A percentile compares a stretch with the other conserved stretches of the same genome.
Conservation (phyloP, 2,329 filamentous ascomycete species). For the Phialocephala sp. region DNA sequence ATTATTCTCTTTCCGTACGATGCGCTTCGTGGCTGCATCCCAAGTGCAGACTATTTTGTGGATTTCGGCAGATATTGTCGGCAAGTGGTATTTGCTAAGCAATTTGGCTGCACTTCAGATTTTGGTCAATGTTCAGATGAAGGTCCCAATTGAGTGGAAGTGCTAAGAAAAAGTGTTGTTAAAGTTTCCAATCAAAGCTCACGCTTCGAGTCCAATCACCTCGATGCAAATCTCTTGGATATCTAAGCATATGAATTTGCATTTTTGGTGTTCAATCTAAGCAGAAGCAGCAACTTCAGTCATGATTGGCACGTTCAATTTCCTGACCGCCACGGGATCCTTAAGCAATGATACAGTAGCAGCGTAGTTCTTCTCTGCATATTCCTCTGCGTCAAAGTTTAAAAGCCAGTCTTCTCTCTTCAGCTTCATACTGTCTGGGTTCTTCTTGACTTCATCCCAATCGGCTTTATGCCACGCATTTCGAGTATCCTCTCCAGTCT, state of each 20-base stretch:
- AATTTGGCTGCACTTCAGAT: background rate
- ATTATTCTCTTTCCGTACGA: background rate
- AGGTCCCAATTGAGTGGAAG: background rate
- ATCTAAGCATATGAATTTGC: background rate
- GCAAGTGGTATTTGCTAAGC: constrained; percentile 14
- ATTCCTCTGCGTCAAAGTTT: constrained; percentile 32
- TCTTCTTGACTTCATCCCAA: constrained; percentile 34
- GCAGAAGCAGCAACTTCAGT: constrained; percentile 18
- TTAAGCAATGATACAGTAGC: constrained; percentile 26
- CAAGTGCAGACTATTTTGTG: background rate
- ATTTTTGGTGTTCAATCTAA: constrained; percentile 4
- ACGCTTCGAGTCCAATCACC: background rate
- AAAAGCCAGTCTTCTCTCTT: constrained; percentile 33
- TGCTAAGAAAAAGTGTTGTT: background rate
- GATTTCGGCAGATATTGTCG: constrained; percentile 17
- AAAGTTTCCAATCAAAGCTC: background rate
- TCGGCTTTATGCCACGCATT: constrained; percentile 35
- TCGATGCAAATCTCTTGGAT: background rate
- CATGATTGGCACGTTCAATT: constrained; percentile 24
- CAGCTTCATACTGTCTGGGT: constrained; percentile 33
- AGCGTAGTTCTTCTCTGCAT: constrained; percentile 34
- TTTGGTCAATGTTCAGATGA: background rate
- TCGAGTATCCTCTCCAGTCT: constrained; percentile 34
- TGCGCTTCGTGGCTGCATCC: constrained; percentile 8
- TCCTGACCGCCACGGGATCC: constrained; percentile 23